Evolutionary conservation across 139 green algal genomes (phyloP).

Genomic region (Coelastrella sp.): DNA sequence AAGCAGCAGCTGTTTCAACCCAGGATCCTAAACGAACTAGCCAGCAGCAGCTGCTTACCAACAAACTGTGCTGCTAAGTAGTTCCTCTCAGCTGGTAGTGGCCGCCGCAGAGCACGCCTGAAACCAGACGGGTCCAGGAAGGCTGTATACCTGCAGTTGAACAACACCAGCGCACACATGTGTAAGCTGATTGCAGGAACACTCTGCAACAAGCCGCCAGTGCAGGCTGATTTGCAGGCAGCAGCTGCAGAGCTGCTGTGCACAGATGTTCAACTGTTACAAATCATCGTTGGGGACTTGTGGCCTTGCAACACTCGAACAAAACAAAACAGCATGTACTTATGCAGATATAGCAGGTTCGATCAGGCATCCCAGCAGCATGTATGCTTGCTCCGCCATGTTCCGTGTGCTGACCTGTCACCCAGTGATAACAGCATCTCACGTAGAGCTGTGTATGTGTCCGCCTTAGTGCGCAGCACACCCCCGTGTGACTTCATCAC

Average conservation of each 20-base stretch:
- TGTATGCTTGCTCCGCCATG: not conserved
- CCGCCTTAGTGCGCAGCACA: constrained; percentile 51
- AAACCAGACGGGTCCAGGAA: constrained; percentile 66
- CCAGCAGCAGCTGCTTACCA: constrained; percentile 40
- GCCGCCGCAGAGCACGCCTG: constrained; percentile 58
- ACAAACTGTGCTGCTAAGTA: constrained; percentile 73
- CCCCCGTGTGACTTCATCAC: constrained; percentile 40
- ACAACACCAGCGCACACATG: too few relatives aligned
- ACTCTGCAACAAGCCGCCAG: not conserved
- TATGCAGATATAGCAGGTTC: too few relatives aligned
- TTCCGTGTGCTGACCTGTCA: constrained; percentile 47
- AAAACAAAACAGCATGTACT: too few relatives aligned
- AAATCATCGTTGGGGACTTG: too few relatives aligned
- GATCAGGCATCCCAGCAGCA: too few relatives aligned
- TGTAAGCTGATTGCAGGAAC: too few relatives aligned
- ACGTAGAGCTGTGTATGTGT: constrained; percentile 56
- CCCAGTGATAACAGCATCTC: constrained; percentile 61
- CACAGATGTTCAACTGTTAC: too few relatives aligned
- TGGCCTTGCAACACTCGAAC: too few relatives aligned
- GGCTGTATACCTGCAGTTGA: constrained; percentile 54
- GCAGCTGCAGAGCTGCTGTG: too few relatives aligned
- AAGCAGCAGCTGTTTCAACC: too few relatives aligned
- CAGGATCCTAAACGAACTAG: too few relatives aligned
- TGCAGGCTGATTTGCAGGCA: too few relatives aligned
- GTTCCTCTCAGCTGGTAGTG: constrained; percentile 61